Base-by-base conservation (phyloP, 345 rosid species). In the Schrenkiella parvula region DNA sequence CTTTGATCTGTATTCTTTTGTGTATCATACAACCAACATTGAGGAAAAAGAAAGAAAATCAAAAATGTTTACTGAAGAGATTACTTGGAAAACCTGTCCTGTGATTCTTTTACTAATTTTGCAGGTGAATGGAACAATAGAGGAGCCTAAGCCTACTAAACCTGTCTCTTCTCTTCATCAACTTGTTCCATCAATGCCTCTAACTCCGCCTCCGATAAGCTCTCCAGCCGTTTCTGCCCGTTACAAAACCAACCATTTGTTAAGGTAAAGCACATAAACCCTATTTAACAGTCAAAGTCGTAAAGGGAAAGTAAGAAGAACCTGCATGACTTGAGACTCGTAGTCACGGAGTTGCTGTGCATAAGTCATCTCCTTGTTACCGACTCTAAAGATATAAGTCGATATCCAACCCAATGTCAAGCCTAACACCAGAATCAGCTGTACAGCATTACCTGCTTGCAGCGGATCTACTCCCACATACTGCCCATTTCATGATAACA, bases 351-450 rank as follows among this genome's bases (percentile, higher is more conserved):
- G 79, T 73, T 93, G 98, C 68, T 89, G 95, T 46, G 97, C 96
- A 50, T 93, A 89, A 1, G 97, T 93, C 97, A 93, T 93, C 80
- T 93, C 98, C 84, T 93, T 93, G 86, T 89, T 93, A 4, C 92
- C 89, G 32, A 93, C 98, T 69, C 98, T 82, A 64, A 93, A 91
- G 77, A 93, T 84, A 62, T 91, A 93, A 17, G 95, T 93, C 2
- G 89, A 88, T 52, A 93, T 87, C 98, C 98, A 91, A 75, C 97
- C 98, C 63, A 93, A 64, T 4, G 95, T 93, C 52, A 93, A 86
- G 32, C 98, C 98, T 65, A 89, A 72, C 44, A 93, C 98, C 73
- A 91, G 11, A 39, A 93, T 81, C 76, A 93, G 76, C 78, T 91
- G 92, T 41, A 93, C 95, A 14, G 88, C 90, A 17, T 93, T 93